A percentile compares a stretch with the other conserved stretches of the same genome.
phyloP scores from a whole-genome alignment of 2,329 filamentous ascomycete genomes.

The Parastagonospora nodorum region DNA sequence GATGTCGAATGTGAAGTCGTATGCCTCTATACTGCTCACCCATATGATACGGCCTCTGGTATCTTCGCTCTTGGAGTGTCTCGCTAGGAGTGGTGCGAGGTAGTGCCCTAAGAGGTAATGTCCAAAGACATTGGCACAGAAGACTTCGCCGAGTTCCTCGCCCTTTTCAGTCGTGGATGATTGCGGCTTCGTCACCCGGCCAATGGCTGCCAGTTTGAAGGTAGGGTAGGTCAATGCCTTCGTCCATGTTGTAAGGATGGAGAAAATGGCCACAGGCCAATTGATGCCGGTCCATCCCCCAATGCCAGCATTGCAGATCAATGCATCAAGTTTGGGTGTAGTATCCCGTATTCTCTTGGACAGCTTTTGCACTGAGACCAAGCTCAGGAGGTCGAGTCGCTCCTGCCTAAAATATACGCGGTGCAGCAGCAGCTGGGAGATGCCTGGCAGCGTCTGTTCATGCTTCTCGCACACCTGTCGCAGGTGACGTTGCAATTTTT shows the following conservation, averaged over 20 bases:
- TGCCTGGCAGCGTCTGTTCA: constrained; percentile 43
- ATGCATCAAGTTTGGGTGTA: constrained; percentile 74
- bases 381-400: constrained; percentile 61
- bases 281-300: constrained; percentile 83
- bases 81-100: constrained; percentile 72
- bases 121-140: constrained; percentile 91
- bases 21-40: constrained; percentile 81
- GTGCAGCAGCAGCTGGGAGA: constrained; percentile 47
- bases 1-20: constrained; percentile 60
- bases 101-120: constrained; percentile 89
- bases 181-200: constrained; percentile 61
- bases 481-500: constrained; percentile 67
- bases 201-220: constrained; percentile 71
- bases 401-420: constrained; percentile 61
- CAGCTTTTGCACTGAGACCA: constrained; percentile 61
- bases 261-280: constrained; percentile 66
- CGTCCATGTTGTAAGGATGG: constrained; percentile 65
- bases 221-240: constrained; percentile 75
- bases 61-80: constrained; percentile 46
- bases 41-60: constrained; percentile 75
- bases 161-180: constrained; percentile 39
- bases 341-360: constrained; percentile 57
- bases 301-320: constrained; percentile 87
- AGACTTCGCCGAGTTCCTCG: constrained; percentile 75
- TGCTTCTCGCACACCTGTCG: constrained; percentile 50